Evolutionary conservation across 805 yeast genomes (phyloP).

Genomic region (Saccharomycopsis sp.): DNA sequence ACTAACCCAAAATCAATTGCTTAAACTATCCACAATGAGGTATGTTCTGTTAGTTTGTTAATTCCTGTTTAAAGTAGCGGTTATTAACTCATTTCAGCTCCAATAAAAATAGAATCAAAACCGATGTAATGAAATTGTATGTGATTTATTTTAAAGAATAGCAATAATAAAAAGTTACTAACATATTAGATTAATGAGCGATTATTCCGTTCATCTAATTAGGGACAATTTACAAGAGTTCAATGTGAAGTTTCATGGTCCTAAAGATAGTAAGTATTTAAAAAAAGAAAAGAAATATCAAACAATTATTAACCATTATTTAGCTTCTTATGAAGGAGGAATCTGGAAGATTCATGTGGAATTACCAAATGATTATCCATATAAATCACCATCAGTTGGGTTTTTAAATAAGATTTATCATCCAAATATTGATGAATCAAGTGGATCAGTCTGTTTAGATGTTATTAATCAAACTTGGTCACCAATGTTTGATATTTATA

Average conservation of each 20-base stretch:
- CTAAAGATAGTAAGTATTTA: constrained; percentile 46
- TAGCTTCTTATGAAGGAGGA: constrained; percentile 82
- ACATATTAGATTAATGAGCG: constrained; percentile 73
- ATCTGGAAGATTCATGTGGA: constrained; percentile 88
- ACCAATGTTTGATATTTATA: constrained; percentile 88
- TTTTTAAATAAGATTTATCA: constrained; percentile 86
- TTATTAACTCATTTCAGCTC: too few species aligned
- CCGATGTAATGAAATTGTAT: constrained; percentile 90
- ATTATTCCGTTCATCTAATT: constrained; percentile 74
- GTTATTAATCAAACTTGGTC: constrained; percentile 98
- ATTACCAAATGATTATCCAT: constrained; percentile 90
- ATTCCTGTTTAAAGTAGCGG: too few species aligned
- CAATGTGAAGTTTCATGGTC: constrained; percentile 77
- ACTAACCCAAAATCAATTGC: too few species aligned
- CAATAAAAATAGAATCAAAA: constrained; percentile 75
- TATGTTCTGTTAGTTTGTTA: too few species aligned
- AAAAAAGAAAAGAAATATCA: too few species aligned
- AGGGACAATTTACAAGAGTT: constrained; percentile 84
- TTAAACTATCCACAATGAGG: too few species aligned
- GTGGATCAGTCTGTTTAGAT: constrained; percentile 89
- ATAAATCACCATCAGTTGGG: constrained; percentile 92
- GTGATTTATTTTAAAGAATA: too few species aligned
- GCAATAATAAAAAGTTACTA: too few species aligned
- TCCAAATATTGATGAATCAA: constrained; percentile 87
- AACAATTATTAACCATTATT: neutral